Percentiles rank a stretch among this genome's conserved stretches.
These are phyloP conservation scores for Peltaster fructicola DNA, from an alignment of 2,329 filamentous ascomycete species.

Conservation along the genomic window DNA sequence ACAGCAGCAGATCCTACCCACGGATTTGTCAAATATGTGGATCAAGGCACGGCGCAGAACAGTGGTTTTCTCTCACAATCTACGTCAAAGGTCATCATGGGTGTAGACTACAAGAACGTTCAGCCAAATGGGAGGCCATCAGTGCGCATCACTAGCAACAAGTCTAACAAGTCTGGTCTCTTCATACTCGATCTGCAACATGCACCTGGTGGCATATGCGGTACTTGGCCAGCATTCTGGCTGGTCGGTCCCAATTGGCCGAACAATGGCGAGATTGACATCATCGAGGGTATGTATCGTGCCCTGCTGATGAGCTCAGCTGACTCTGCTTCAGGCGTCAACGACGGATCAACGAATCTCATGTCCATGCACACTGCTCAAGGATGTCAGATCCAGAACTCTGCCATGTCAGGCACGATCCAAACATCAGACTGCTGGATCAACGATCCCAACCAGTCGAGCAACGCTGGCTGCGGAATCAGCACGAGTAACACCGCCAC, in stretches of 20 bases:
- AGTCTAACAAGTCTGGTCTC: slow-evolving; percentile 45
- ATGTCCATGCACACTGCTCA: slow-evolving; percentile 23
- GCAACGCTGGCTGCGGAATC: slow-evolving; percentile 19
- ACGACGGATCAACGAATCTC: slow-evolving; percentile 10
- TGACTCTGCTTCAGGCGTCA: too few relatives aligned
- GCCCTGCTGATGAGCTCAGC: too few relatives aligned
- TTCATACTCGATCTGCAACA: slow-evolving; percentile 56
- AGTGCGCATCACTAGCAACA: slow-evolving; percentile 51
- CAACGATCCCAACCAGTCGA: too few relatives aligned
- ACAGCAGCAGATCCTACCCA: slow-evolving; percentile 47
- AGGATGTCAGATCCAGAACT: slow-evolving; percentile 22
- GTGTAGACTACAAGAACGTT: slow-evolving; percentile 22
- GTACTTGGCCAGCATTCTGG: slow-evolving; percentile 20
- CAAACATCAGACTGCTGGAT: slow-evolving; percentile 34
- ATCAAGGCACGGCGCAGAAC: slow-evolving; percentile 33
- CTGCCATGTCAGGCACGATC: slow-evolving; percentile 26
- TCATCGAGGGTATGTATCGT: slow-evolving; percentile 25
- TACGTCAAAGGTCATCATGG: slow-evolving; percentile 14
- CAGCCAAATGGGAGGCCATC: slow-evolving; percentile 44
- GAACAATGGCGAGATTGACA: slow-evolving; percentile 25
- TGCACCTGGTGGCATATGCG: slow-evolving; percentile 43
- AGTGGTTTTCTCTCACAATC: slow-evolving; percentile 10
- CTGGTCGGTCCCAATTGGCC: slow-evolving; percentile 24
- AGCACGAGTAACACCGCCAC: slow-evolving; percentile 6
- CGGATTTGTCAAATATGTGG: slow-evolving; percentile 56